Conservation (phyloP, 2,329 filamentous ascomycete species). For the Diaporthe citri region DNA sequence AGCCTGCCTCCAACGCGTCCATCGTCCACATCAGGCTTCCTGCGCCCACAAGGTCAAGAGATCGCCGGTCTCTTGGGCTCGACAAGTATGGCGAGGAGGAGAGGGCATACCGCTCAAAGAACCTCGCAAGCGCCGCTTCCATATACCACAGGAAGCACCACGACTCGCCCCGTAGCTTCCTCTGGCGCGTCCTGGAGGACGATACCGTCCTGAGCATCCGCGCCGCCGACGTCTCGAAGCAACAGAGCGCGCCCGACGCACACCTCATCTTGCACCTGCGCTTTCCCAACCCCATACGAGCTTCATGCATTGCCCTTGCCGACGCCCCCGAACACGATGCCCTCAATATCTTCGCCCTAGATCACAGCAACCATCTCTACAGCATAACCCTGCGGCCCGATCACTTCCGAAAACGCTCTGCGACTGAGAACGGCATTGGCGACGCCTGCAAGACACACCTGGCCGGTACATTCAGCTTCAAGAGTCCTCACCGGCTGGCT, state of each 20-base stretch:
- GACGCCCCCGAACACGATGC: slow-evolving; percentile 84
- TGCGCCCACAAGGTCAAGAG: slow-evolving; percentile 50
- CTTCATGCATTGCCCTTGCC: slow-evolving; percentile 84
- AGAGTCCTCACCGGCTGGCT: slow-evolving; percentile 83
- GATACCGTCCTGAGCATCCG: slow-evolving; percentile 85
- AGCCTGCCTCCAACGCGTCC: slow-evolving; percentile 76
- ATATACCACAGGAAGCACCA: slow-evolving; percentile 86
- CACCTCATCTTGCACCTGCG: slow-evolving; percentile 82
- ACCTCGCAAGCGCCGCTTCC: slow-evolving; percentile 82
- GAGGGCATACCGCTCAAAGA: slow-evolving; percentile 77
- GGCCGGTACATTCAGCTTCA: slow-evolving; percentile 81
- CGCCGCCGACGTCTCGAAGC: slow-evolving; percentile 83
- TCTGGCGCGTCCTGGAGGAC: slow-evolving; percentile 91
- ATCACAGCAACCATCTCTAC: slow-evolving; percentile 83
- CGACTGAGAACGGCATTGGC: slow-evolving; percentile 78
- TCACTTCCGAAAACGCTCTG: slow-evolving; percentile 79
- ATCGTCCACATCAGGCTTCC: slow-evolving; percentile 79
- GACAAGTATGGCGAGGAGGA: slow-evolving; percentile 72
- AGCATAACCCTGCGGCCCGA: slow-evolving; percentile 86
- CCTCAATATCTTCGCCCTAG: slow-evolving; percentile 83
- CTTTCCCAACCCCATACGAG: slow-evolving; percentile 80
- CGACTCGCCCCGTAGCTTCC: slow-evolving; percentile 83
- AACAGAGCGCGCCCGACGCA: slow-evolving; percentile 74
- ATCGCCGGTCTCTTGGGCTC: slow-evolving; percentile 53
- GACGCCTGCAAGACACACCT: slow-evolving; percentile 82